phyloP scores from a whole-genome alignment of 2,329 filamentous ascomycete species.

The Fusarium sp. region DNA sequence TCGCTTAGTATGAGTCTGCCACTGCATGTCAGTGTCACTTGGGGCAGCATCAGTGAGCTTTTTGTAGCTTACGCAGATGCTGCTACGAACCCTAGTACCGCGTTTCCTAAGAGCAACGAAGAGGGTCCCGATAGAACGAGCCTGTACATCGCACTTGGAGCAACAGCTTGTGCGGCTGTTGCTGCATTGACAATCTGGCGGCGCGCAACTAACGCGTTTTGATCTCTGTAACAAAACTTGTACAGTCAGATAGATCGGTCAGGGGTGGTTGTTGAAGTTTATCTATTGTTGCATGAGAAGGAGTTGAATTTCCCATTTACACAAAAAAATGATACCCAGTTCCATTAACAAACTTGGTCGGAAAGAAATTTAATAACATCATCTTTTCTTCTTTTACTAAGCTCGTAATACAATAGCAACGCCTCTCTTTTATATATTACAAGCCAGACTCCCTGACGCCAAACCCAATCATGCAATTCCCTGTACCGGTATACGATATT shows the following conservation, averaged over 20 bases:
- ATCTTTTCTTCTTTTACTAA: conserved; percentile 28
- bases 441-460: conserved; percentile 15
- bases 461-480: conserved; percentile 5
- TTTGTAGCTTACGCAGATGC: conserved; percentile 93
- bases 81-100: conserved; percentile 88
- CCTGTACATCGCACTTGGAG: conserved; percentile 86
- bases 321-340: conserved; percentile 51
- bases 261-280: not conserved
- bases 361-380: conserved; percentile 38
- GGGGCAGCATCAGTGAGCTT: conserved; percentile 92
- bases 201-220: conserved; percentile 64
- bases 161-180: conserved; percentile 72
- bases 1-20: conserved; percentile 89
- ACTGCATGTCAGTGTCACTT: conserved; percentile 93
- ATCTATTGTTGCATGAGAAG: conserved; percentile 36
- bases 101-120: conserved; percentile 90
- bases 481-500: not conserved
- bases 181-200: conserved; percentile 76
- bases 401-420: not conserved
- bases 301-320: conserved; percentile 43
- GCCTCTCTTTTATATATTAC: conserved; percentile 6
- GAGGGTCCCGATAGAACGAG: conserved; percentile 85
- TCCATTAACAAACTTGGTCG: conserved; percentile 34
- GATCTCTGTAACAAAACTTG: conserved; percentile 10
- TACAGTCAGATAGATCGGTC: not conserved